phyloP scores from a whole-genome alignment of 1,139 yeast genomes.

The Taphrina wiesneri region DNA sequence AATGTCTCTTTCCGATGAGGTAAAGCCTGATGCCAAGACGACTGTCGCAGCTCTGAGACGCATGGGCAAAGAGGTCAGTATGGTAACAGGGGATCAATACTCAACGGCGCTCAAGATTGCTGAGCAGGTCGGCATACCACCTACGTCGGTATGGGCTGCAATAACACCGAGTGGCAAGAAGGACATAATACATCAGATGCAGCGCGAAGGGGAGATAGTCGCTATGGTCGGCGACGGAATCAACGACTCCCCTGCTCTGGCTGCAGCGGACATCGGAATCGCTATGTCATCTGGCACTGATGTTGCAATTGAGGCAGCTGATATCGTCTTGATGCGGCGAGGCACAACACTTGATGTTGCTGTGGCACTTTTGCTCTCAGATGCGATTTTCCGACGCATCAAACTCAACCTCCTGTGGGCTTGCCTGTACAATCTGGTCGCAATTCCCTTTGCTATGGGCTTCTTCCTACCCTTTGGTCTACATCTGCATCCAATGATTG shows the following conservation, averaged over 20 bases:
- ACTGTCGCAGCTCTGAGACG: constrained; percentile 60
- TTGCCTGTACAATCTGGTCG: constrained; percentile 72
- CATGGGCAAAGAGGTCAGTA: constrained; percentile 68
- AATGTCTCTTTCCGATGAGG: constrained; percentile 66
- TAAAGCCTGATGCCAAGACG: constrained; percentile 64
- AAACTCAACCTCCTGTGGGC: constrained; percentile 86
- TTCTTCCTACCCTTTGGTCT: constrained; percentile 74
- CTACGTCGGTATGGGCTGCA: constrained; percentile 68
- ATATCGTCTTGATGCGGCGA: constrained; percentile 63
- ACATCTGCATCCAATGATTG: constrained; percentile 87
- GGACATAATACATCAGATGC: constrained; percentile 62
- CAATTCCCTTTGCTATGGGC: constrained; percentile 98
- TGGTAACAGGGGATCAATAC: constrained; percentile 80
- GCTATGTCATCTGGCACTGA: constrained; percentile 93
- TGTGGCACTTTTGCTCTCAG: constrained; percentile 71
- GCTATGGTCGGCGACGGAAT: constrained; percentile 97
- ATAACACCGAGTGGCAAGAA: constrained; percentile 78
- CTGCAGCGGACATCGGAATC: constrained; percentile 82
- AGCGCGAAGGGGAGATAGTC: constrained; percentile 44
- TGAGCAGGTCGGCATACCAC: constrained; percentile 63
- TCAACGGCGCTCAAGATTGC: constrained; percentile 69
- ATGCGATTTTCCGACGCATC: constrained; percentile 69
- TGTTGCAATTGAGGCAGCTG: constrained; percentile 94
- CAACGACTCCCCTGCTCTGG: constrained; percentile 94
- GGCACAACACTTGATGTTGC: constrained; percentile 64